Evolutionary conservation across 169 alveolate genomes (phyloP).

Genomic region (Plasmodium berghei): DNA sequence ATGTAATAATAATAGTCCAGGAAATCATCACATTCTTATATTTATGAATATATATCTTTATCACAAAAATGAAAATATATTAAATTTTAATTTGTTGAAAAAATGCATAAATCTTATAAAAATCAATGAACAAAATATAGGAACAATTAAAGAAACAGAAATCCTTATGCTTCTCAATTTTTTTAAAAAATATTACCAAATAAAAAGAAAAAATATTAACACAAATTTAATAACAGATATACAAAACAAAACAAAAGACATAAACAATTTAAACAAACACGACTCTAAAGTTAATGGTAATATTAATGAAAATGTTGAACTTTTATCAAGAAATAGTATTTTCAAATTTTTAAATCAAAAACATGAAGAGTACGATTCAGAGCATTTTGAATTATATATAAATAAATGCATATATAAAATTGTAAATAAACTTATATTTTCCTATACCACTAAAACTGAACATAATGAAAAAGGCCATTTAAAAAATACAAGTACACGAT

Average conservation of each 20-base stretch:
- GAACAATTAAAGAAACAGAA: constrained; percentile 19
- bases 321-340: not conserved
- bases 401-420: not conserved
- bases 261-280: too few species aligned
- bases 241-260: too few species aligned
- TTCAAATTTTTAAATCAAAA: not conserved
- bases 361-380: not conserved
- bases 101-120: constrained; percentile 8
- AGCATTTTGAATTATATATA: not conserved
- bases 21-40: constrained; percentile 17
- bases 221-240: too few species aligned
- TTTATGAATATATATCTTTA: constrained; percentile 31
- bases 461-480: too few species aligned
- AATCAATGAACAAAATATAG: not conserved
- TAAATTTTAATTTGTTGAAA: not conserved
- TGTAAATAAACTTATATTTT: not conserved
- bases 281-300: not conserved
- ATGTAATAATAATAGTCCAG: not conserved
- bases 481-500: too few species aligned
- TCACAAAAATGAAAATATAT: not conserved
- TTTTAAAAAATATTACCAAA: not conserved
- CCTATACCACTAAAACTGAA: too few species aligned
- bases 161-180: constrained; percentile 17
- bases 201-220: not conserved
- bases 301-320: not conserved